Conservation (phyloP, 2,329 filamentous ascomycete species). For the Penicillium sp. region DNA sequence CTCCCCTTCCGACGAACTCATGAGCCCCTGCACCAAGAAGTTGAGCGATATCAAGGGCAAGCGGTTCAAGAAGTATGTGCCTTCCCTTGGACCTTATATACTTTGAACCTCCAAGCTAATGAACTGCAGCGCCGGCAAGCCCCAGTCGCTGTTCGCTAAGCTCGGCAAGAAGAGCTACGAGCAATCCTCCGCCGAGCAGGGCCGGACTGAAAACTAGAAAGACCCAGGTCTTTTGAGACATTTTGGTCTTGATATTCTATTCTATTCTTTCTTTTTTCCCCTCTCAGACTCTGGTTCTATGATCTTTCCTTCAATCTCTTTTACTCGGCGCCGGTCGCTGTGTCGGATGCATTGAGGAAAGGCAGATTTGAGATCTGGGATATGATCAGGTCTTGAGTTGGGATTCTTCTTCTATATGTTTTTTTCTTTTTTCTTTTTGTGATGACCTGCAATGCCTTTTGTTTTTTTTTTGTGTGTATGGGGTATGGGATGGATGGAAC, state of each 20-base stretch:
- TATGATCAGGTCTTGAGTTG: neutral
- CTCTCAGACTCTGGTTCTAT: neutral
- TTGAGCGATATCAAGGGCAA: conserved; percentile 50
- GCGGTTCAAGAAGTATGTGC: conserved; percentile 47
- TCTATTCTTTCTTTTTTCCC: neutral
- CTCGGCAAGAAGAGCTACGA: conserved; percentile 47
- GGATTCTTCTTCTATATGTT: neutral
- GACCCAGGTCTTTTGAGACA: neutral
- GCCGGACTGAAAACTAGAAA: conserved; percentile 15
- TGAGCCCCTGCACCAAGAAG: conserved; percentile 52
- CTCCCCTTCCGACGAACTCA: conserved; percentile 50
- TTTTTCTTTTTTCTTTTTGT: conserved; percentile 15
- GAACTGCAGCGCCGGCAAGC: conserved; percentile 37
- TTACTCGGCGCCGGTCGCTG: conserved; percentile 15
- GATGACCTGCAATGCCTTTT: conserved; percentile 28
- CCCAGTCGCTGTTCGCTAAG: conserved; percentile 48
- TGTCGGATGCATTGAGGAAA: conserved; percentile 9
- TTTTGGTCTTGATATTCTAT: neutral
- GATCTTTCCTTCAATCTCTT: conserved; percentile 10
- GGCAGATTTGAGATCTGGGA: conserved; percentile 2
- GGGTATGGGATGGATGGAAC: conserved; percentile 13
- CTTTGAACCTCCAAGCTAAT: neutral
- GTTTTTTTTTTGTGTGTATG: conserved; percentile 16
- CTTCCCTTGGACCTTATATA: neutral
- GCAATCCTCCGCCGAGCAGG: conserved; percentile 32